A percentile compares a stretch with the other conserved stretches of the same genome.
phyloP scores from a whole-genome alignment of 1,284 basidiomycete species.

The Rugosomyces carneus region DNA sequence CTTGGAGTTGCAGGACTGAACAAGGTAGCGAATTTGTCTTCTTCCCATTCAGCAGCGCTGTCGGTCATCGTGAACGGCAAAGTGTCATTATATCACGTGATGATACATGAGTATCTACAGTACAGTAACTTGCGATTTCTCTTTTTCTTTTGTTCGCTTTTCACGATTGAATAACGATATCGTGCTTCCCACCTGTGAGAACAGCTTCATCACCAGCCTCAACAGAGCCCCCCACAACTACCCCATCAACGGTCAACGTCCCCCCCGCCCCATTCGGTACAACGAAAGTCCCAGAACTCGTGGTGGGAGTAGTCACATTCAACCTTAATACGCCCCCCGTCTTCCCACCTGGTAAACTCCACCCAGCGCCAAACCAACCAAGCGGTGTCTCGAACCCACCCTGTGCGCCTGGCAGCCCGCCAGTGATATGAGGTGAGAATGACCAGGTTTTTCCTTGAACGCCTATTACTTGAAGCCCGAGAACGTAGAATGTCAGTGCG shows the following conservation, averaged over 20 bases:
- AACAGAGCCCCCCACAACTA: neutral
- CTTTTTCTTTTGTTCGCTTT: too few species aligned
- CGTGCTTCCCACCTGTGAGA: conserved; percentile 6
- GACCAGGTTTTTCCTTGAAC: conserved; percentile 34
- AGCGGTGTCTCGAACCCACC: conserved; percentile 40
- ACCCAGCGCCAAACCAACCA: conserved; percentile 37
- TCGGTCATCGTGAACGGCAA: too few species aligned
- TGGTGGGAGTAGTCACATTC: conserved; percentile 21
- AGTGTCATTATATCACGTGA: too few species aligned
- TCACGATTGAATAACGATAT: neutral
- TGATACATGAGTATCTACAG: too few species aligned
- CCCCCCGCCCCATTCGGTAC: conserved; percentile 13
- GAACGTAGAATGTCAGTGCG: conserved; percentile 38
- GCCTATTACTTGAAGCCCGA: conserved; percentile 35
- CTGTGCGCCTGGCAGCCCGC: conserved; percentile 29
- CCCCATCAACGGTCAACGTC: conserved; percentile 6
- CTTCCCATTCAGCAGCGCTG: neutral
- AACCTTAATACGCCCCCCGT: conserved; percentile 8
- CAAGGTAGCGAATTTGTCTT: conserved; percentile 35
- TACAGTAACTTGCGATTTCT: too few species aligned
- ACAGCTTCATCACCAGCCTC: conserved; percentile 1
- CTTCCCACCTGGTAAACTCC: conserved; percentile 19
- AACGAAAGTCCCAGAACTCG: conserved; percentile 21
- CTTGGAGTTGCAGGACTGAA: conserved; percentile 37
- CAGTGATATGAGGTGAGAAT: conserved; percentile 32